Evolutionary conservation across 2,329 filamentous ascomycete genomes (phyloP).

Genomic region (Neophaeococcomyces mojaviensis): DNA sequence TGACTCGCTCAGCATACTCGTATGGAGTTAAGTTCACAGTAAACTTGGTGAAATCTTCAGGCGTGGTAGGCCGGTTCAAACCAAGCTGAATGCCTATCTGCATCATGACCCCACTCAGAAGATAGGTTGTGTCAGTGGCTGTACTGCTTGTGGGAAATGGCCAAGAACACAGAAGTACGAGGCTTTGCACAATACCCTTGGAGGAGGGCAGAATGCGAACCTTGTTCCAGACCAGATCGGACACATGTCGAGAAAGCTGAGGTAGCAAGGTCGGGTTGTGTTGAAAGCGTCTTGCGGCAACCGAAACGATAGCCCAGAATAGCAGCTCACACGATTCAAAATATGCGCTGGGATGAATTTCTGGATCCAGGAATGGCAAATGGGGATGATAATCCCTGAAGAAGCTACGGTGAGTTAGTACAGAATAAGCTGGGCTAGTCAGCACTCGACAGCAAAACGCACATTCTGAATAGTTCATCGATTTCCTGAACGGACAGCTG

Average conservation of each 20-base stretch:
- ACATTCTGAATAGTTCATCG: slow-evolving; percentile 32
- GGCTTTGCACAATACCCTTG: slow-evolving; percentile 56
- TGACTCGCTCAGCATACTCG: slow-evolving; percentile 54
- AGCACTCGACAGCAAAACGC: too few species aligned
- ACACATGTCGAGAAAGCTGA: slow-evolving; percentile 43
- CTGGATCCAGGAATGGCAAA: slow-evolving; percentile 52
- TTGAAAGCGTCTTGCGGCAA: slow-evolving; percentile 53
- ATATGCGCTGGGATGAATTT: slow-evolving; percentile 48
- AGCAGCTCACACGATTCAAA: slow-evolving; percentile 50
- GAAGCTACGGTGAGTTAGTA: slow-evolving; percentile 37
- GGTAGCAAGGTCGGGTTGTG: slow-evolving; percentile 47
- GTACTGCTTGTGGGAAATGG: slow-evolving; percentile 56
- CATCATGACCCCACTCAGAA: slow-evolving; percentile 58
- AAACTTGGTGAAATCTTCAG: slow-evolving; percentile 47
- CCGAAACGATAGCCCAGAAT: slow-evolving; percentile 58
- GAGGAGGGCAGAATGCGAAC: slow-evolving; percentile 52
- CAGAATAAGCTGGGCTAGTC: too few species aligned
- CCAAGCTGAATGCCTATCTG: slow-evolving; percentile 59
- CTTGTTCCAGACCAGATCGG: slow-evolving; percentile 54
- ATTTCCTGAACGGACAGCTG: slow-evolving; percentile 2
- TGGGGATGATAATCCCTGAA: slow-evolving; percentile 58
- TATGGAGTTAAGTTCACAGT: slow-evolving; percentile 48
- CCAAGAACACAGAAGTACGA: slow-evolving; percentile 57
- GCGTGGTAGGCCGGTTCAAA: slow-evolving; percentile 55
- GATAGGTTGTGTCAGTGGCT: slow-evolving; percentile 56